Conservation (phyloP, 2,329 filamentous ascomycete species). For the Xylariales sp. region DNA sequence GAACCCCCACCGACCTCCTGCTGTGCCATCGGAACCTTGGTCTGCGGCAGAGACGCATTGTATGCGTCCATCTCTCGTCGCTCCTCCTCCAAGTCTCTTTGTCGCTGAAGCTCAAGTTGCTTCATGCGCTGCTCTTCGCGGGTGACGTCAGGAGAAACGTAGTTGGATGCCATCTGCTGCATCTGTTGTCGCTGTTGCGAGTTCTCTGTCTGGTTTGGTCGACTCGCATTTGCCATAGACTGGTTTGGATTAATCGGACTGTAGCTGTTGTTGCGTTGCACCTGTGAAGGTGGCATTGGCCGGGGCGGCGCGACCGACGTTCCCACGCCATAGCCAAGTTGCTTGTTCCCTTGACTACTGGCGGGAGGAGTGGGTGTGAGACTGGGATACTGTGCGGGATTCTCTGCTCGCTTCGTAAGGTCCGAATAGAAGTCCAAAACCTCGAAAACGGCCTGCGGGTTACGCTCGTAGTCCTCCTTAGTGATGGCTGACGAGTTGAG, state of each 20-base stretch:
- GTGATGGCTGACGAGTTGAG: slow-evolving; percentile 95
- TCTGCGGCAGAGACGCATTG: slow-evolving; percentile 83
- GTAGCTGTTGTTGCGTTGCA: slow-evolving; percentile 33
- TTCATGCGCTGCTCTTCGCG: slow-evolving; percentile 58
- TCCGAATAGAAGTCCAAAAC: slow-evolving; percentile 83
- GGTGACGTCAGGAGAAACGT: slow-evolving; percentile 43
- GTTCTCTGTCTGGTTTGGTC: slow-evolving; percentile 40
- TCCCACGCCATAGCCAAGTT: slow-evolving; percentile 54
- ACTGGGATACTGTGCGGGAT: slow-evolving; percentile 64
- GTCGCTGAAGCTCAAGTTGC: slow-evolving; percentile 55
- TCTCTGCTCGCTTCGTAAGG: slow-evolving; percentile 70
- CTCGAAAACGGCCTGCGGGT: slow-evolving; percentile 80
- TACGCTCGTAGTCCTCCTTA: slow-evolving; percentile 97
- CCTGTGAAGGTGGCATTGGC: slow-evolving; percentile 55
- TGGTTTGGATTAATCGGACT: slow-evolving; percentile 31
- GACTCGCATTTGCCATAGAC: slow-evolving; percentile 33
- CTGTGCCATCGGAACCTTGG: slow-evolving; percentile 73
- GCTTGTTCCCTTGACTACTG: slow-evolving; percentile 53
- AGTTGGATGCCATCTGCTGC: slow-evolving; percentile 52
- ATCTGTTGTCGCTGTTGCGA: slow-evolving; percentile 53
- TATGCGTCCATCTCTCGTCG: slow-evolving; percentile 80
- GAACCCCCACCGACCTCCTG: slow-evolving; percentile 79
- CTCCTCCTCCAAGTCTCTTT: slow-evolving; percentile 59
- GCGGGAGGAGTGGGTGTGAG: slow-evolving; percentile 63
- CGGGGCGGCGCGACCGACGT: slow-evolving; percentile 64